A percentile compares a stretch with the other conserved stretches of the same genome.
Conservation (phyloP, 2,329 filamentous ascomycete species). For the Pseudocercospora fuligena region DNA sequence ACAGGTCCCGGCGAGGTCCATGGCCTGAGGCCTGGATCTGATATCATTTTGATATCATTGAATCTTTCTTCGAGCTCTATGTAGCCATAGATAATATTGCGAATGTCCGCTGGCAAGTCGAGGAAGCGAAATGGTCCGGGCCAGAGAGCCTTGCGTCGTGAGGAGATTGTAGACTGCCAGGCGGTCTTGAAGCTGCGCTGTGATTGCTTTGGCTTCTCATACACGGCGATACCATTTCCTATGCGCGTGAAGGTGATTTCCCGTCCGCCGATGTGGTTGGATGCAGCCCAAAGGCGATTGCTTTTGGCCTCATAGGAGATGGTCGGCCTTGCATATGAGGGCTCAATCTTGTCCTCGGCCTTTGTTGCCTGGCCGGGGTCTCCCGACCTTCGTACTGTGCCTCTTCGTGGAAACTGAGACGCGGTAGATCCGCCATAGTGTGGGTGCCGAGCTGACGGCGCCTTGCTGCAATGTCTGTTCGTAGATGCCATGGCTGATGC, state of each 20-base stretch:
- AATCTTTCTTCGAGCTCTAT: neutral
- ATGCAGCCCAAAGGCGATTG: neutral
- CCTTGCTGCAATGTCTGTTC: neutral
- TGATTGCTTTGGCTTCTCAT: neutral
- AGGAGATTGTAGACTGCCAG: neutral
- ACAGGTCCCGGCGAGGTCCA: neutral
- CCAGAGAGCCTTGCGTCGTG: neutral
- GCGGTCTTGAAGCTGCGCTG: neutral
- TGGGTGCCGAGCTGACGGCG: too few relatives aligned
- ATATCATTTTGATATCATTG: neutral
- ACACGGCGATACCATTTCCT: neutral
- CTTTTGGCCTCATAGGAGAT: neutral
- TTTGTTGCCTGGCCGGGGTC: neutral
- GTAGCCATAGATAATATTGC: neutral
- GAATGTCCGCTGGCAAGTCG: conserved; percentile 1
- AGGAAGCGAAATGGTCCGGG: neutral
- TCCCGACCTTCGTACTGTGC: neutral
- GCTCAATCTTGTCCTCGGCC: neutral
- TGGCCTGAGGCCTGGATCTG: neutral
- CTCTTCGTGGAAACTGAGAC: neutral
- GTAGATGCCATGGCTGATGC: too few relatives aligned
- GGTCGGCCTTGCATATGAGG: neutral
- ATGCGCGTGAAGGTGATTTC: neutral
- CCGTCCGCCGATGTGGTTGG: neutral
- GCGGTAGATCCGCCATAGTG: neutral